Conservation (phyloP, 2,329 filamentous ascomycete species). For the Trichoderma arundinaceum region DNA sequence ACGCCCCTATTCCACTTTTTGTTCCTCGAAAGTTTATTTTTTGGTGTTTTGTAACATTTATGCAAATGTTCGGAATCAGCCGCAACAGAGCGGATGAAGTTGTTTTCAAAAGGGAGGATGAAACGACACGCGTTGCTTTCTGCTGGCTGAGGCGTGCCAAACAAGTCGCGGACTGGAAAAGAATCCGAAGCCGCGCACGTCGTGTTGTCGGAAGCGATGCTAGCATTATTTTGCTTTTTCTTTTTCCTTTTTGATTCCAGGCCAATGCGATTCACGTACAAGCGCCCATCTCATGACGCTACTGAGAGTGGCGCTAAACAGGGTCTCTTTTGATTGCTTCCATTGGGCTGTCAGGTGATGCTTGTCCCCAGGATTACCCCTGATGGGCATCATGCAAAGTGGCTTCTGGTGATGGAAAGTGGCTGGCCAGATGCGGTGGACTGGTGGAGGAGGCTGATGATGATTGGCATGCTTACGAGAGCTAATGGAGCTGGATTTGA, state of each 20-base stretch:
- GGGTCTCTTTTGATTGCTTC: not conserved
- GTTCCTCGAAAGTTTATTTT: not conserved
- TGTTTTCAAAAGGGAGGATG: not conserved
- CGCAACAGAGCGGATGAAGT: slow-evolving; percentile 7
- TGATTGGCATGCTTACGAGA: slow-evolving; percentile 1
- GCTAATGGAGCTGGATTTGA: slow-evolving; percentile 4
- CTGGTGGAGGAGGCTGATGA: not conserved
- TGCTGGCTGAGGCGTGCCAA: not conserved
- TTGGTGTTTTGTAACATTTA: not conserved
- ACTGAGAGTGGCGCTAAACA: too few relatives aligned
- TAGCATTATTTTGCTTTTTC: not conserved
- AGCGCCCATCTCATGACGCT: not conserved
- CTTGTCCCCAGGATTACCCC: slow-evolving; percentile 8
- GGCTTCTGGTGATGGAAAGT: not conserved
- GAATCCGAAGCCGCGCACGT: not conserved
- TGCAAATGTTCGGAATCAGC: slow-evolving; percentile 20
- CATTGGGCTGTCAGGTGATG: not conserved
- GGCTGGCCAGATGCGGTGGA: not conserved
- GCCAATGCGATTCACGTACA: not conserved
- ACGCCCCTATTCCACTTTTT: not conserved
- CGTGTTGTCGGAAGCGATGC: not conserved
- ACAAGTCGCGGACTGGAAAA: too few relatives aligned
- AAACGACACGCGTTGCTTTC: not conserved
- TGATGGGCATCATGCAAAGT: not conserved
- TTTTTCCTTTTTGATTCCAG: not conserved